Evolutionary conservation across 2,329 filamentous ascomycete genomes (phyloP), one percentile per base, ranked within the genome.

Genomic region (Penicillium occitanis): DNA sequence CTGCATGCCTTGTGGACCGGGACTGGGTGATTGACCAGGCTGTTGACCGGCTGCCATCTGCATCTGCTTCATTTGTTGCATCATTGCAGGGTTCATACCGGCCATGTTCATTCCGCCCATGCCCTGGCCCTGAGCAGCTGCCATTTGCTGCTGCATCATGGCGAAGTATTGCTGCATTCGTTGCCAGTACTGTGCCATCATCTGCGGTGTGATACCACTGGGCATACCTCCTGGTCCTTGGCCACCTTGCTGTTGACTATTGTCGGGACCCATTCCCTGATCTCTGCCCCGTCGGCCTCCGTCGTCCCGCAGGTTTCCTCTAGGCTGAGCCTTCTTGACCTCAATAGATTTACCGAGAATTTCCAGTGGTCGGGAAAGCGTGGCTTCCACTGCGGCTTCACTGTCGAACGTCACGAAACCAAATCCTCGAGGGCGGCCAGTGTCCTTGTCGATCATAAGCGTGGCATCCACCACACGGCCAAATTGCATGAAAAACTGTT

Each of bases 361-460:
- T 76, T 95, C 92, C 13, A 99, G 86, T 17, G 92, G 91, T 25
- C 89, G 87, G 65, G 90, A 88, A 51, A 99, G 87, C 68, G 93
- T 96, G 40, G 91, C 91, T 70, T 99, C 95, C 53, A 99, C 95
- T 19, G 95, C 95, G 17, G 92, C 89, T 74, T 99, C 95, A 71
- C 90, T 96, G 79, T 99, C 95, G 72, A 99, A 99, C 0, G 95
- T 99, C 63, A 99, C 95, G 77, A 99, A 99, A 14, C 95, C 95
- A 74, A 99, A 99, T 1, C 95, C 95, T 75, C 95, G 87, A 2
- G 95, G 95, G 48, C 95, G 88, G n/a, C 95, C 95, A 0, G 95
- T 99, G 78, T 99, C 95, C 80, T 99, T 99, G 78, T 99, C 95
- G 89, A 99, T 99, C 95, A 99, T 99, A 2, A 99, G 87, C 0